phyloP scores from a whole-genome alignment of 116 monocot species.

The Zostera marina region DNA sequence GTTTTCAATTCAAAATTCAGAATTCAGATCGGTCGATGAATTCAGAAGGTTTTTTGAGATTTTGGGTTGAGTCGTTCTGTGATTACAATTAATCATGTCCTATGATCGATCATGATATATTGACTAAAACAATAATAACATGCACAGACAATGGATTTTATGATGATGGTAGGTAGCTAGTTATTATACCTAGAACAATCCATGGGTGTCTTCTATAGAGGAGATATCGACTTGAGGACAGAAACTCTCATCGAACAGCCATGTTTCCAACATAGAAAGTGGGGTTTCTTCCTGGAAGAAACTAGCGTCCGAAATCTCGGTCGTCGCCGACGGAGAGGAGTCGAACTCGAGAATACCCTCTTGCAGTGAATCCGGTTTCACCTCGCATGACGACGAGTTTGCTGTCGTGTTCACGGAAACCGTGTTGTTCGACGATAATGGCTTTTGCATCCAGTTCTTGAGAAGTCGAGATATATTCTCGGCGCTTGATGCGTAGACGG shows the following conservation, averaged over 20 bases:
- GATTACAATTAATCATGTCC: too few relatives aligned
- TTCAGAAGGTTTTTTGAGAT: too few relatives aligned
- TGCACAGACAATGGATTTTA: too few relatives aligned
- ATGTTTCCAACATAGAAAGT: conserved; percentile 58
- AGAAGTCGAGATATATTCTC: conserved; percentile 76
- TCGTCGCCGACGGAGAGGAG: conserved; percentile 13
- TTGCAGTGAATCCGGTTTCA: not conserved
- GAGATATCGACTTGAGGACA: conserved; percentile 4
- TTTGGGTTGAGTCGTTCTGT: too few relatives aligned
- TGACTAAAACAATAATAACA: too few relatives aligned
- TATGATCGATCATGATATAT: too few relatives aligned
- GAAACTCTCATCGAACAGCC: conserved; percentile 60
- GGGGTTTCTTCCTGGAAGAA: conserved; percentile 12
- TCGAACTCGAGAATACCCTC: conserved; percentile 10
- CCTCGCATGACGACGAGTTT: conserved; percentile 4
- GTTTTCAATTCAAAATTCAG: too few relatives aligned
- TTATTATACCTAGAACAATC: conserved; percentile 2
- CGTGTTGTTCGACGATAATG: conserved; percentile 3
- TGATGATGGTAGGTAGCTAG: too few relatives aligned
- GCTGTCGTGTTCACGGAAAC: not conserved
- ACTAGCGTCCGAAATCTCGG: conserved; percentile 7
- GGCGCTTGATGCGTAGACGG: conserved; percentile 50
- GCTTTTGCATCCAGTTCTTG: conserved; percentile 39
- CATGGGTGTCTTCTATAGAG: not conserved
- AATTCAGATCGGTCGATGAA: too few relatives aligned